Percentiles rank a stretch among this genome's conserved stretches.
Evolutionary conservation across 2,329 filamentous ascomycete genomes (phyloP).

Genomic region (Hymenoscyphus fructigenus): DNA sequence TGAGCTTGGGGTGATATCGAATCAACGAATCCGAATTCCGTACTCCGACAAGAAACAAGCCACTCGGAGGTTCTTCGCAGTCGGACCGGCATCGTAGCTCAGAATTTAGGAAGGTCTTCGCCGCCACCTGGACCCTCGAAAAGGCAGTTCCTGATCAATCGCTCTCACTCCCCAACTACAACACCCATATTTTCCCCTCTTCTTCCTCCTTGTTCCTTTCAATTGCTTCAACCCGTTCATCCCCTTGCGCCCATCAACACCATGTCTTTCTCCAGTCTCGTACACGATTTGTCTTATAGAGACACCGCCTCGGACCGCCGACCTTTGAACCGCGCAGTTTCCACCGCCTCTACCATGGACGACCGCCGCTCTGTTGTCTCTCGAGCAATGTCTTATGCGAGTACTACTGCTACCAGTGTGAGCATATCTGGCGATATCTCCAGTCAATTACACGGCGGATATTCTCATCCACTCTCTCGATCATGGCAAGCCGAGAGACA

Average conservation of each 20-base stretch:
- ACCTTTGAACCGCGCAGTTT: constrained; percentile 47
- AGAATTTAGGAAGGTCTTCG: not conserved
- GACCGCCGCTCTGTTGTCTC: constrained; percentile 62
- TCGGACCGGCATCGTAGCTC: not conserved
- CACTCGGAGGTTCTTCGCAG: not conserved
- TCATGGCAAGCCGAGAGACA: constrained; percentile 83
- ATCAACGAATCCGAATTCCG: not conserved
- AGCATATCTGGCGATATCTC: constrained; percentile 74
- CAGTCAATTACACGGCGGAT: constrained; percentile 80
- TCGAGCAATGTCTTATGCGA: constrained; percentile 63
- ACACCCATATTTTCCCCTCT: not conserved
- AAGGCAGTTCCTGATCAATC: not conserved
- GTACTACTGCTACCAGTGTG: constrained; percentile 66
- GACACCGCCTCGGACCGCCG: constrained; percentile 47
- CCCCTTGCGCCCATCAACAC: constrained; percentile 13
- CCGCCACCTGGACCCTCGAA: not conserved
- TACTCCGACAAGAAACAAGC: not conserved
- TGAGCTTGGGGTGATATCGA: not conserved
- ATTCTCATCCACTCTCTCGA: constrained; percentile 75
- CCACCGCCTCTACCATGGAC: constrained; percentile 50
- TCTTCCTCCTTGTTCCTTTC: not conserved
- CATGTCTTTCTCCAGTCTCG: constrained; percentile 69
- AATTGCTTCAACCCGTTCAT: not conserved
- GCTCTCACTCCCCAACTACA: not conserved
- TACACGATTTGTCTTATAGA: constrained; percentile 62